phyloP scores from a whole-genome alignment of 108 stramenopile species.

The Cafeteria roenbergensis region DNA sequence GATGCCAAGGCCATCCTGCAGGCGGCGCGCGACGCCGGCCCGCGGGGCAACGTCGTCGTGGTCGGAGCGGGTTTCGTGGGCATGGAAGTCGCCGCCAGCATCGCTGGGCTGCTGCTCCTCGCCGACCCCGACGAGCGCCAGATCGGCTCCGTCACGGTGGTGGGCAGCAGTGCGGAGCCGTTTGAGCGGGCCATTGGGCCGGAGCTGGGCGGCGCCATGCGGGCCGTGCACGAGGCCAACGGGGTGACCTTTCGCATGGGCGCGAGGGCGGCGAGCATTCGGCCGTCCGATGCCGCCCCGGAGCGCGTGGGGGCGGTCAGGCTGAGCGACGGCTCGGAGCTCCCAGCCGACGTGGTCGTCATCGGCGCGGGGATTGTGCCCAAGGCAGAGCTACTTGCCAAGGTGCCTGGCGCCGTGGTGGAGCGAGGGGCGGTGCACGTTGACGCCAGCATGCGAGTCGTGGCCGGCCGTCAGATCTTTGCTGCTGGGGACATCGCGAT shows the following conservation, averaged over 20 bases:
- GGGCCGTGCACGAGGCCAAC: too few relatives aligned
- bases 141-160: neutral
- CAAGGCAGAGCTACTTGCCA: too few relatives aligned
- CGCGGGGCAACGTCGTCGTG: neutral
- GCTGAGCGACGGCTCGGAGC: neutral
- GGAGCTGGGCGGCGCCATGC: neutral
- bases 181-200: neutral
- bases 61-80: constrained; percentile 1
- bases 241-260: constrained; percentile 1
- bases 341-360: constrained; percentile 1
- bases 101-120: neutral
- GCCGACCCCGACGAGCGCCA: too few relatives aligned
- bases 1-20: neutral
- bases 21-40: neutral
- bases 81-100: neutral
- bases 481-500: constrained; percentile 4
- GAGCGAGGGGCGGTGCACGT: neutral
- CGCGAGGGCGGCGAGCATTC: neutral
- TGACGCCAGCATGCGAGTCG: neutral
- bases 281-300: neutral
- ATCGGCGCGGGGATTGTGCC: neutral
- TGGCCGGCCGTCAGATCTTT: neutral
- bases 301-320: neutral
- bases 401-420: too few relatives aligned
- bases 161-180: neutral